These are phyloP conservation scores for Excoecaria agallocha DNA, from an alignment of 345 rosid species.

Conservation along the genomic window DNA sequence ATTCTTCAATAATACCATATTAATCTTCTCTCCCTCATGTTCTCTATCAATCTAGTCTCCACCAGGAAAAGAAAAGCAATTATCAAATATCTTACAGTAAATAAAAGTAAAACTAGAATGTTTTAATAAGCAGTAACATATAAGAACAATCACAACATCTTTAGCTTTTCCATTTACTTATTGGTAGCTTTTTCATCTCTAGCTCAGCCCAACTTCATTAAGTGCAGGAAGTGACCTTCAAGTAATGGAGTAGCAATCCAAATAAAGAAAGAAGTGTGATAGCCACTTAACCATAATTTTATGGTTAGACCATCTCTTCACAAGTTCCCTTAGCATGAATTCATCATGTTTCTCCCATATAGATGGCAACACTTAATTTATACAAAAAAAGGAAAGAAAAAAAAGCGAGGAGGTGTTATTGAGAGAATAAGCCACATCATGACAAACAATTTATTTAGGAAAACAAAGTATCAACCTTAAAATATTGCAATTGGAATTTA, in stretches of 20 bases:
- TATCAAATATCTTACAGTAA: too few species aligned
- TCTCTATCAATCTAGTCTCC: conserved; percentile 69
- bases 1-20: conserved; percentile 71
- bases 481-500: not conserved
- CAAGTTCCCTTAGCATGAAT: conserved; percentile 77
- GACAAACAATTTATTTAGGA: too few species aligned
- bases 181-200: too few species aligned
- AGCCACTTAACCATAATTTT: conserved; percentile 87
- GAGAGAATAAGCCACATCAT: too few species aligned
- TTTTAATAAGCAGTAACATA: conserved; percentile 32
- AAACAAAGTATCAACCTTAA: not conserved
- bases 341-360: conserved; percentile 81
- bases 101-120: not conserved
- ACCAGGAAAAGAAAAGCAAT: not conserved
- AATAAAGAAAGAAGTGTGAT: conserved; percentile 77
- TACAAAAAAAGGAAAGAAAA: too few species aligned
- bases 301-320: conserved; percentile 80
- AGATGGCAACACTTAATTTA: conserved; percentile 56
- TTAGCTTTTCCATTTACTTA: conserved; percentile 56
- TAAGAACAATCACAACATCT: conserved; percentile 70
- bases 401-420: not conserved
- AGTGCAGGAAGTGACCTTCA: conserved; percentile 70
- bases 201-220: conserved; percentile 74
- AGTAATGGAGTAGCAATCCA: conserved; percentile 81
- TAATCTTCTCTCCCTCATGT: conserved; percentile 84